phyloP scores from a whole-genome alignment of 1,284 basidiomycete genomes.

The Boletus mariae region DNA sequence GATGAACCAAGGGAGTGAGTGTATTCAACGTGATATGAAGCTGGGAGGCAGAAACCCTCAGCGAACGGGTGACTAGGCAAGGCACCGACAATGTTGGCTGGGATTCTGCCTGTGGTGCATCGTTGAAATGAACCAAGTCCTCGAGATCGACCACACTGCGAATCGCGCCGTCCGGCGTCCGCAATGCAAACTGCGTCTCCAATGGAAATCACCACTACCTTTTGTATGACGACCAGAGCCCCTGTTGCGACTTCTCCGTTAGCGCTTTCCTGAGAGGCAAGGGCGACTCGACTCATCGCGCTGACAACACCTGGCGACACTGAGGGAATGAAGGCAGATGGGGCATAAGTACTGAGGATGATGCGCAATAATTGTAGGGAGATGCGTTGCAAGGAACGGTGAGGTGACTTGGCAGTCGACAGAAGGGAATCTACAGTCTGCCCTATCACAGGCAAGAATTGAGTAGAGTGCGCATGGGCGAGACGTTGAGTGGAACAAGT shows the following conservation, averaged over 20 bases:
- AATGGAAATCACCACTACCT: slow-evolving; percentile 53
- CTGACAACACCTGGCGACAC: slow-evolving; percentile 85
- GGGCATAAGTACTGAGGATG: slow-evolving; percentile 60
- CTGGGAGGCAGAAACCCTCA: slow-evolving; percentile 62
- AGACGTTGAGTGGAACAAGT: slow-evolving; percentile 36
- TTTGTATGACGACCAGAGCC: slow-evolving; percentile 56
- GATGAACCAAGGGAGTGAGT: slow-evolving; percentile 56
- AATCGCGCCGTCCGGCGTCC: slow-evolving; percentile 49
- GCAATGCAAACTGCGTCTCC: slow-evolving; percentile 62
- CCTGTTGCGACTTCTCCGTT: slow-evolving; percentile 61
- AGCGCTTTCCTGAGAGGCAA: slow-evolving; percentile 48
- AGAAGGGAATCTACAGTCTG: slow-evolving; percentile 78
- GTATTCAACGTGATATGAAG: slow-evolving; percentile 65
- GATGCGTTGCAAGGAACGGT: slow-evolving; percentile 57
- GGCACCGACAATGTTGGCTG: slow-evolving; percentile 26
- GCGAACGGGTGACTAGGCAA: slow-evolving; percentile 51
- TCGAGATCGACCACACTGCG: slow-evolving; percentile 55
- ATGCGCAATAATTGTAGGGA: slow-evolving; percentile 60
- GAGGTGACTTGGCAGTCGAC: slow-evolving; percentile 48
- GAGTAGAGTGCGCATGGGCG: slow-evolving; percentile 43
- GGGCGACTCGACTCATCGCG: slow-evolving; percentile 63
- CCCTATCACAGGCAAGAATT: slow-evolving; percentile 76
- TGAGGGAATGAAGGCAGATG: slow-evolving; percentile 60
- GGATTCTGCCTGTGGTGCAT: slow-evolving; percentile 11
- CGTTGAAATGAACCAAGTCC: slow-evolving; percentile 45